Conservation (phyloP, 1,284 basidiomycete genomes). For the Ustilago cynodontis region DNA sequence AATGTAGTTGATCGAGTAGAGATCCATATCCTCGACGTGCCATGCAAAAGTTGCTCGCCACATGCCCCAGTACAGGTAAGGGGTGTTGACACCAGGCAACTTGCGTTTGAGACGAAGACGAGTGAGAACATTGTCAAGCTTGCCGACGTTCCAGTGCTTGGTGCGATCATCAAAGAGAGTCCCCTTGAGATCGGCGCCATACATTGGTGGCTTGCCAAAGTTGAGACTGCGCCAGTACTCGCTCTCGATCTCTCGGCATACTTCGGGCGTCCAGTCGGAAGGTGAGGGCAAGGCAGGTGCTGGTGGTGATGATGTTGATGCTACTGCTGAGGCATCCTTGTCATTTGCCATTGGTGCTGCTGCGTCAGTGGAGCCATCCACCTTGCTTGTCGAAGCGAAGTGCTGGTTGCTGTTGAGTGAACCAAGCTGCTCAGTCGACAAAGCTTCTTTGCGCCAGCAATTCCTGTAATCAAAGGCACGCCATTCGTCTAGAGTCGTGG, state of each 20-base stretch:
- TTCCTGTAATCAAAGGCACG: conserved; percentile 59
- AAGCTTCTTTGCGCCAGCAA: conserved; percentile 63
- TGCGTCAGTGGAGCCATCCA: neutral
- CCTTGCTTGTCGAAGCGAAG: conserved; percentile 4
- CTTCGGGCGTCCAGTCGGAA: conserved; percentile 54
- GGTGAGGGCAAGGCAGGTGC: conserved; percentile 20
- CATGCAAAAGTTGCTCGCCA: conserved; percentile 97
- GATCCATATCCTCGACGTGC: conserved; percentile 92
- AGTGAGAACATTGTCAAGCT: conserved; percentile 86
- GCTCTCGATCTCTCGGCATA: conserved; percentile 87
- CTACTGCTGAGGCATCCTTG: neutral
- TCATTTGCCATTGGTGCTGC: neutral
- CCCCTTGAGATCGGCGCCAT: conserved; percentile 93
- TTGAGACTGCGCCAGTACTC: conserved; percentile 93
- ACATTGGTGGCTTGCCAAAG: conserved; percentile 89
- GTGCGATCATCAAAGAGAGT: conserved; percentile 87
- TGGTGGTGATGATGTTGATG: neutral
- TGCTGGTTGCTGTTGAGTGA: conserved; percentile 4
- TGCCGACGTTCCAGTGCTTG: conserved; percentile 90
- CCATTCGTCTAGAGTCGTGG: conserved; percentile 62
- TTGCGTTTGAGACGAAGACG: conserved; percentile 78
- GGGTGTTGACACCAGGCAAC: conserved; percentile 94
- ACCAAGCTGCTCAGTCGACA: conserved; percentile 38
- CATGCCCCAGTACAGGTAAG: conserved; percentile 99
- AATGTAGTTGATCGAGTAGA: conserved; percentile 98